Evolutionary conservation across 371 early-diverging fungal genomes (phyloP), one percentile per base, ranked within the genome.

Genomic region (Lichtheimia ramosa): DNA sequence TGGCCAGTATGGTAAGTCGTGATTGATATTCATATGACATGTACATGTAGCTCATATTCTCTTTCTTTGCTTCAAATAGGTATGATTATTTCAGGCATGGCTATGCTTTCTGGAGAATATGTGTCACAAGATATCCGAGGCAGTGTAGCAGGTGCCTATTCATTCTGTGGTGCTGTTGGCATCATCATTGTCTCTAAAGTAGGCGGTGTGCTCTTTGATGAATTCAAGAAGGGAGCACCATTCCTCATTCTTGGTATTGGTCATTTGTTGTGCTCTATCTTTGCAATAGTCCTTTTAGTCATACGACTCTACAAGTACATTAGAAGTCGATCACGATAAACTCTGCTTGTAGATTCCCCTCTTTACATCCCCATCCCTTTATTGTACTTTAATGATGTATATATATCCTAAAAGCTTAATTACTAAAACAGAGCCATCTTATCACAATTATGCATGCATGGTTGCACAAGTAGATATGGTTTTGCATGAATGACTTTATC

Each of bases 71-170:
- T 4, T 8, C 34, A 34, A 8, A 3, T 52, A 70, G 71, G 90
- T 54, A 83, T 90, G 79, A 89, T 93, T 43, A 83, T 90, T 42
- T 80, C 85, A 2, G 83, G 85, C 8, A 80, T 93, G 75, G 74
- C 87, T 0, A 73, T 92, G 54, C 82, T 86, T 41, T 82, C 84
- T 43, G 80, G 81, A 0, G 53, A 69, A n/a, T 64, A 73, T 55
- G 69, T 89, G 6, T 77, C 85, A 3, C 60, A 63, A 15, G 71
- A 79, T 27, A 69, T 81, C 25, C 77, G 86, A 39, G 93, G 92
- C 8, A 71, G 77, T 51, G 84, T 91, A 0, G 86, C 92, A 0
- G 92, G 92, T 12, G 77, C 86, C 0, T 89, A 84, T 58, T 81
- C 81, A 5, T 79, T 90, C 40, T 86, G 77, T 64, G 93, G 93